phyloP scores from a whole-genome alignment of 495 filamentous ascomycete genomes.

The Copromyces sp. region DNA sequence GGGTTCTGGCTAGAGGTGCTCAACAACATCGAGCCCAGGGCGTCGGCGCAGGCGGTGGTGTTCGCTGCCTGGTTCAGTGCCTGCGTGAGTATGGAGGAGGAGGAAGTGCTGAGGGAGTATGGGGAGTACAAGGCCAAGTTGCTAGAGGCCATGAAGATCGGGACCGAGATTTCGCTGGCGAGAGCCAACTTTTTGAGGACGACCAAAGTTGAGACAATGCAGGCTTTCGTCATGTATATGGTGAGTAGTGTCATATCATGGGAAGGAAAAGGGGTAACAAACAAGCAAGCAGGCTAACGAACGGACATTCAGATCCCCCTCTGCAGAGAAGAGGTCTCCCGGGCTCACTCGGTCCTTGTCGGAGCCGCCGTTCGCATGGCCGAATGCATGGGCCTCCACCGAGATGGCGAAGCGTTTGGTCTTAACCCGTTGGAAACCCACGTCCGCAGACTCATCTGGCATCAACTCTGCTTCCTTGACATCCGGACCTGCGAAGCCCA shows the following conservation, averaged over 20 bases:
- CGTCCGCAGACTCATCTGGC: conserved; percentile 67
- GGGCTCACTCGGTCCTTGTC: conserved; percentile 59
- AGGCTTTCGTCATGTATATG: conserved; percentile 66
- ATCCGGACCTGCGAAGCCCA: conserved; percentile 67
- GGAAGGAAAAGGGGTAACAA: too few relatives aligned
- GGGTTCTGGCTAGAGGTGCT: conserved; percentile 52
- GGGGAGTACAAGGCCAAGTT: conserved; percentile 40
- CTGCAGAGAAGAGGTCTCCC: conserved; percentile 57
- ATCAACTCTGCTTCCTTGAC: conserved; percentile 65
- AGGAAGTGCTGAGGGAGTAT: conserved; percentile 36
- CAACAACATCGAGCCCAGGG: conserved; percentile 43
- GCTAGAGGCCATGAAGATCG: conserved; percentile 50
- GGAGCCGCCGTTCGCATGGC: conserved; percentile 62
- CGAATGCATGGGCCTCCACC: conserved; percentile 67
- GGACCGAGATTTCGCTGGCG: conserved; percentile 51
- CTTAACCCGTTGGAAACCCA: conserved; percentile 59
- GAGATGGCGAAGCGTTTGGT: conserved; percentile 55
- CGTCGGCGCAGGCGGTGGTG: conserved; percentile 55
- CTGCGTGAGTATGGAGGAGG: conserved; percentile 51
- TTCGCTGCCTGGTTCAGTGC: conserved; percentile 60
- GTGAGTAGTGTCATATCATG: conserved; percentile 25
- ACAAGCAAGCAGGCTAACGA: conserved; percentile 8
- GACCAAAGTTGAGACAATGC: conserved; percentile 58
- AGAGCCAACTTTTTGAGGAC: conserved; percentile 61
- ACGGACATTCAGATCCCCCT: conserved; percentile 47